Conservation (phyloP, 2,329 filamentous ascomycete genomes). For the Leptographium flavum region DNA sequence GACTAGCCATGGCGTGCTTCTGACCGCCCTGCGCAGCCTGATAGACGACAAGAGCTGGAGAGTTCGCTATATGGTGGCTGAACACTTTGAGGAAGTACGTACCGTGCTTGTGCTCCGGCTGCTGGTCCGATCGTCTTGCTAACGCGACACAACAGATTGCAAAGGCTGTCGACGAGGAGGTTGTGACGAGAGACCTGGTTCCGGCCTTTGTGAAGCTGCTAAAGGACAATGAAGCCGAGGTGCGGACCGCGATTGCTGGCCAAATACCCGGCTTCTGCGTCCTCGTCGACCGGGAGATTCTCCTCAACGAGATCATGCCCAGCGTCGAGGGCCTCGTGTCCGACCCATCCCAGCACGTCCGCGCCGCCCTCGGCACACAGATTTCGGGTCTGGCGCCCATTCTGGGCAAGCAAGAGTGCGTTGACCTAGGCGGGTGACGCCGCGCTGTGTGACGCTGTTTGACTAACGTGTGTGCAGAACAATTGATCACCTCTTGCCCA, state of each 20-base stretch:
- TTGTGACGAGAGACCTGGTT: conserved; percentile 83
- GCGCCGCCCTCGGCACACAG: conserved; percentile 86
- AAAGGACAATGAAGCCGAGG: conserved; percentile 96
- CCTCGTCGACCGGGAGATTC: conserved; percentile 71
- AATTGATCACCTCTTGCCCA: conserved; percentile 88
- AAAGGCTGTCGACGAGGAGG: conserved; percentile 95
- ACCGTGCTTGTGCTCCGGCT: too few relatives aligned
- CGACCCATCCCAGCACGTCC: conserved; percentile 91
- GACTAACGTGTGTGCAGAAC: conserved; percentile 42
- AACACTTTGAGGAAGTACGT: conserved; percentile 86
- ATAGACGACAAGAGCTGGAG: conserved; percentile 99
- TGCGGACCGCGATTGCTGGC: conserved; percentile 89
- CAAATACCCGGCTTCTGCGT: conserved; percentile 96
- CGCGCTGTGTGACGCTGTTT: not conserved
- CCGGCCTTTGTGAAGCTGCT: conserved; percentile 94
- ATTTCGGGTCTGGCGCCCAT: conserved; percentile 95
- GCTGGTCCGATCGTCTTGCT: not conserved
- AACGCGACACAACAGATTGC: conserved; percentile 52
- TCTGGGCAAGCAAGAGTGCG: conserved; percentile 88
- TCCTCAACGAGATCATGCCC: conserved; percentile 93
- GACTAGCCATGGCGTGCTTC: conserved; percentile 81
- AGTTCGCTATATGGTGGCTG: conserved; percentile 97
- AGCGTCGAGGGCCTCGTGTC: conserved; percentile 93
- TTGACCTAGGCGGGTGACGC: not conserved
- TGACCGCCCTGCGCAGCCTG: conserved; percentile 78